Evolutionary conservation across 352 stramenopile genomes (phyloP), one percentile per base, ranked within the genome.

Genomic region (Globisporangium nagaii): DNA sequence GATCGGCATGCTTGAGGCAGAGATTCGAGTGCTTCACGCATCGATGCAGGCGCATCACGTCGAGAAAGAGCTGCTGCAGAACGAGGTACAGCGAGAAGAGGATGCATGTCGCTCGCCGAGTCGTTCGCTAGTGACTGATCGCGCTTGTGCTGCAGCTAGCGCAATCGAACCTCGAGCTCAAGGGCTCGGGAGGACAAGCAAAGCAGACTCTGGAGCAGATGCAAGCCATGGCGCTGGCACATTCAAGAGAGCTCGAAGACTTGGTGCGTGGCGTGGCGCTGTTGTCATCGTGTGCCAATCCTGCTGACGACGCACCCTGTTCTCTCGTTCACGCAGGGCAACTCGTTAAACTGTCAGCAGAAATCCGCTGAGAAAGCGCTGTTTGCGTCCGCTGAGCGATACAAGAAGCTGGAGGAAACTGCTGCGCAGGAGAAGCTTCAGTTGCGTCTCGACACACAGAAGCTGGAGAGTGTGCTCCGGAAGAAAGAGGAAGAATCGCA

Each of bases 381-480:
- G 9, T 24, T 39, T 0, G 51, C 40, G 15, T 48, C 46, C 25
- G n/a, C 53, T 13, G 60, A 69, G 12, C 51, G 50, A 8, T 53
- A 52, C 20, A 49, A 36, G 25, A 44, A 25, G 7, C 43, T 78
- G 28, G 71, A 81, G 35, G 27, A 37, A 10, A 27, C 49, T 13
- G 34, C 40, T 19, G 15, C 39, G 4, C 45, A 71, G 31, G 68
- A 75, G 25, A 75, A 72, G 25, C 19, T 48, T 13, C 69, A 73
- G 30, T 54, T 75, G 25, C 52, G 65, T 1, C 60, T 50, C 44
- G 60, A 76, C 32, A 74, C 68, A 20, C 50, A 68, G 15, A 61
- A 77, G 30, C 41, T 82, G 4, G 66, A 79, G 27, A 39, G 41
- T 4, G 35, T 71, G 25, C 55, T 79, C 5, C 46, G 42, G 15